Evolutionary conservation across 495 filamentous ascomycete genomes (phyloP).

Genomic region (Aspergillus avenaceus): DNA sequence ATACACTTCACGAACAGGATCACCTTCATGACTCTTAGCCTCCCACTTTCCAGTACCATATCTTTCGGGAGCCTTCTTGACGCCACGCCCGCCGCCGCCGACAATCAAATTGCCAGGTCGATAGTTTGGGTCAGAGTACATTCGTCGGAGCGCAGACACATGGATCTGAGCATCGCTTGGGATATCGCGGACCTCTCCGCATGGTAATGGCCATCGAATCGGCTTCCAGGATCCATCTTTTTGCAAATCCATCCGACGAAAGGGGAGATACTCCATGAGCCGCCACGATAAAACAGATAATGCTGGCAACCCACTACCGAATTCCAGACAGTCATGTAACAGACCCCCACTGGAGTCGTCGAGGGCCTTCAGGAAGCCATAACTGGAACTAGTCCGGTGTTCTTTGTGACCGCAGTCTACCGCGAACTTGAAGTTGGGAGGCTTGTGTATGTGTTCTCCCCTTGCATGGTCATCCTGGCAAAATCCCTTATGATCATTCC

Average conservation of each 20-base stretch:
- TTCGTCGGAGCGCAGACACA: conserved; percentile 66
- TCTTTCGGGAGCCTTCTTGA: conserved; percentile 54
- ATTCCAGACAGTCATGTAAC: conserved; percentile 73
- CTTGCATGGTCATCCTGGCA: conserved; percentile 13
- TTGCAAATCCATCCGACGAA: conserved; percentile 76
- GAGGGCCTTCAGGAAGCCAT: conserved; percentile 52
- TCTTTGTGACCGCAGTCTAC: conserved; percentile 14
- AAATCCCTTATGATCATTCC: conserved; percentile 20
- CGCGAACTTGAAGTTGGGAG: background rate
- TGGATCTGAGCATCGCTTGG: conserved; percentile 68
- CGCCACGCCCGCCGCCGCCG: conserved; percentile 74
- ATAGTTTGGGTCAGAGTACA: conserved; percentile 61
- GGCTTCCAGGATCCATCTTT: conserved; percentile 74
- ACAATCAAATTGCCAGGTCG: conserved; percentile 78
- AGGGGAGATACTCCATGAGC: conserved; percentile 81
- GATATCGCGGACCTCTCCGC: conserved; percentile 78
- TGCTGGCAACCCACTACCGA: conserved; percentile 55
- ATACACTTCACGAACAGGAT: conserved; percentile 62
- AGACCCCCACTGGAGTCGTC: conserved; percentile 56
- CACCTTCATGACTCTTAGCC: conserved; percentile 56
- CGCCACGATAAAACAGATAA: conserved; percentile 68
- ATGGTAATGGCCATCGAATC: conserved; percentile 75
- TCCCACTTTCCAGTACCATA: conserved; percentile 73
- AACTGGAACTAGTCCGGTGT: conserved; percentile 26
- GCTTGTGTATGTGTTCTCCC: conserved; percentile 1